A percentile compares a stretch with the other conserved stretches of the same genome.
Evolutionary conservation across 75 land plant species (phyloP).

Genomic region (Picea glauca): DNA sequence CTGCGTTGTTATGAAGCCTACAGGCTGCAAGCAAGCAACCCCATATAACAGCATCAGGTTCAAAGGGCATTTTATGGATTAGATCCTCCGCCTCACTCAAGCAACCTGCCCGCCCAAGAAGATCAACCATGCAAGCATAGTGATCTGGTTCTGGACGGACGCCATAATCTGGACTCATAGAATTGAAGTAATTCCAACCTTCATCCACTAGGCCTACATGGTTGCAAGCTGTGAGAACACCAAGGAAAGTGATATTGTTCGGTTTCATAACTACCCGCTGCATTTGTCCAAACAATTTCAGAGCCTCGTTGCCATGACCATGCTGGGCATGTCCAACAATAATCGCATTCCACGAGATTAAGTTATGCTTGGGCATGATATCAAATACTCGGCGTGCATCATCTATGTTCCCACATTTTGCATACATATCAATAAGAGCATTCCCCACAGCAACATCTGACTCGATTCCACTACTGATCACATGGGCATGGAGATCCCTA

Average conservation of each 20-base stretch:
- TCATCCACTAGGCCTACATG: background rate
- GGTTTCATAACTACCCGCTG: background rate
- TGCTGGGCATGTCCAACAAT: constrained; percentile 69
- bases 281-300: constrained; percentile 4
- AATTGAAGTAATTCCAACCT: constrained; percentile 33
- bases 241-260: constrained; percentile 1
- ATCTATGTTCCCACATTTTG: constrained; percentile 33
- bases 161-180: constrained; percentile 31
- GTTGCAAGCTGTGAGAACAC: constrained; percentile 12
- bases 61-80: constrained; percentile 54
- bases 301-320: constrained; percentile 13
- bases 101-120: constrained; percentile 48
- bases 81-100: constrained; percentile 42
- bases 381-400: constrained; percentile 36
- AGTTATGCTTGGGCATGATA: constrained; percentile 16
- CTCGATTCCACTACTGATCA: too few species aligned
- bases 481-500: too few species aligned
- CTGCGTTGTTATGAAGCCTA: constrained; percentile 50
- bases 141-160: constrained; percentile 60
- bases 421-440: constrained; percentile 68
- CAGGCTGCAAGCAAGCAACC: constrained; percentile 61
- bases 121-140: constrained; percentile 71
- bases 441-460: constrained; percentile 16
- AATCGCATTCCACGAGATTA: constrained; percentile 69
- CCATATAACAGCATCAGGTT: constrained; percentile 63